Evolutionary conservation across 1,284 basidiomycete genomes (phyloP), one percentile per base, ranked within the genome.

Genomic region (Marasmius tenuissimus): DNA sequence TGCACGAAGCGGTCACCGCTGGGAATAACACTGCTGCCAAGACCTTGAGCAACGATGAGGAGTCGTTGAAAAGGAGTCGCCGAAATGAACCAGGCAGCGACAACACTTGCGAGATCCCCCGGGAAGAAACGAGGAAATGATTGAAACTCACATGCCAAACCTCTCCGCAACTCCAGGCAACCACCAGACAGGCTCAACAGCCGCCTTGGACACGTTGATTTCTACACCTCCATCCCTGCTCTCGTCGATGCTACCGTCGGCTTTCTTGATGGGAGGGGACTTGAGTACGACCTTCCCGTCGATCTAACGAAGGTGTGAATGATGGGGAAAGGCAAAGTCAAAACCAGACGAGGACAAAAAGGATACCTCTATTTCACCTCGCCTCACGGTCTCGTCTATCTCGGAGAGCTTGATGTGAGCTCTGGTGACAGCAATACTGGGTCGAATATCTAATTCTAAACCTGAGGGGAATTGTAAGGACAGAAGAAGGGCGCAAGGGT

Each of bases 121-220:
- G 33, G 57, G 45, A 42, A 42, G 16, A 59, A 58, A 38, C 45
- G 16, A n/a, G 42, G 48, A 40, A 16, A 6, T 42, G 52, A 42
- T n/a, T 51, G 11, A 38, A 22, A 80, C 89, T 72, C 66, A 92
- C 91, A 97, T 94, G 47, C 88, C 91, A 69, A 97, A 93, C 35
- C 94, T 82, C 67, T 93, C 88, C 0, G 94, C 94, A 0, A 97
- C 88, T n/a, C 96, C 95, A 42, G 97, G 96, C 0, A 98, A 79
- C 73, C 91, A 95, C 96, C 96, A 98, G 11, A 97, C 94, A 0
- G 93, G 94, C 71, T 96, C 94, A 9, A 96, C 89, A 0, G 93
- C 93, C 0, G 93, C 94, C 78, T 97, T 97, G 71, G 87, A 88
- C n/a, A 90, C 86, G 60, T 81, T 86, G 27, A 97, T 85, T 77